Conservation (phyloP, 192 early-diverging fungal genomes). For the Coemansia sp. region DNA sequence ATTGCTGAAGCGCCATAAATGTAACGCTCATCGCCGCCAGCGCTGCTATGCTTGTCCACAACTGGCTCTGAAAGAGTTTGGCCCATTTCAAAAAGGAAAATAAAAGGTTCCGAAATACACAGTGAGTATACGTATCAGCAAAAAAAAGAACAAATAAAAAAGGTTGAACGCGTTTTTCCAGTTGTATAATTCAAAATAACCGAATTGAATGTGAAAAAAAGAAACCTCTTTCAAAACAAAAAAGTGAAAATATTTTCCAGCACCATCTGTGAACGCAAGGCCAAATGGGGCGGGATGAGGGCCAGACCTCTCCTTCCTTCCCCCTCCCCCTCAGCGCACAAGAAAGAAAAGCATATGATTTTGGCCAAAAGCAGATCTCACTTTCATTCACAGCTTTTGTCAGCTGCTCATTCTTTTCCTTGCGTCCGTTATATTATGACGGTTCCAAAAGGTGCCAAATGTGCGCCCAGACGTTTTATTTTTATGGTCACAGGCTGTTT, state of each 20-base stretch:
- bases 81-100: conserved; percentile 71
- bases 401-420: no score
- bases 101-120: conserved; percentile 9
- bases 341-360: no score
- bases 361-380: no score
- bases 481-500: no score
- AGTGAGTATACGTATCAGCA: conserved; percentile 9
- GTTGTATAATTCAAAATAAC: conserved; percentile 7
- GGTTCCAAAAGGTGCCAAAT: no score
- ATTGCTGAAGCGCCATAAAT: conserved; percentile 87
- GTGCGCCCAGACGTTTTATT: background rate
- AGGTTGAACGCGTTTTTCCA: conserved; percentile 7
- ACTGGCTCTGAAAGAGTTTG: conserved; percentile 96
- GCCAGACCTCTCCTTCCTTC: no score
- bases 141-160: conserved; percentile 1
- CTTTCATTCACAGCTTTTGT: no score
- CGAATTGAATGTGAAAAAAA: conserved; percentile 11
- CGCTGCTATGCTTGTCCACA: conserved; percentile 81
- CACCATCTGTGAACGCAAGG: background rate
- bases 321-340: no score
- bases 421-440: no score
- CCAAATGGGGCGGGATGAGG: background rate
- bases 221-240: conserved; percentile 5
- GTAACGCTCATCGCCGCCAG: conserved; percentile 73
- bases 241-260: conserved; percentile 15